Base-by-base conservation (phyloP, 441 rosid genomes). In the Breynia disticha region DNA sequence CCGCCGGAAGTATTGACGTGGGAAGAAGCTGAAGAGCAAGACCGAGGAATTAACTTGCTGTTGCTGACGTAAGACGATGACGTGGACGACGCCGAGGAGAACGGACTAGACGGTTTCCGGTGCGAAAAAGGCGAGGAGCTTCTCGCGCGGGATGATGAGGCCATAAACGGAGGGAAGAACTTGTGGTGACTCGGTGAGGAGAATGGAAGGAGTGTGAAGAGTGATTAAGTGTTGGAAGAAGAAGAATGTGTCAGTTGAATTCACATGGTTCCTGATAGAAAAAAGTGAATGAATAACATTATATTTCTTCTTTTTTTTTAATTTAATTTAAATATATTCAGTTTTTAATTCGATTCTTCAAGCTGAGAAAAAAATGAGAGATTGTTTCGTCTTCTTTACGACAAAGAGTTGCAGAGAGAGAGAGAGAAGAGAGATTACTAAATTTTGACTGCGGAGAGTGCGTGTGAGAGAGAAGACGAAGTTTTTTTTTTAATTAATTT, bases 41-140 rank as follows among this genome's bases (percentile, higher is more conserved):
- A 75, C 16, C 87, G 95, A 52, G 95, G 99, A 19, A 85, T 73
- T 53, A 89, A 56, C 51, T 79, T 82, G 60, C 65, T 82, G 46
- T 55, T 57, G 67, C 67, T 71, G 12, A 74, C 39, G 58, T 77
- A 83, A 48, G 96, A 90, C n/a, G 97, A 72, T 14, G 95, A 28
- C 1, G 35, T 62, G 0, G 98, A 86, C 22, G 96, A 82, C 17
- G 86, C 60, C 1, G 95, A 83, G 5, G 95, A 89, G 70, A 56
- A 83, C 1, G 98, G 91, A 46, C 81, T 81, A 49, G 84, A 46
- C 3, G 96, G 80, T 64, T 89, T 84, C 52, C 81, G 79, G 60
- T 82, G 20, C 5, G 94, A 82, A 70, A 82, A 86, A 1, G 97
- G 97, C 10, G 98, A 90, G 71, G 83, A 83, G 75, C 96, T 90